Percentiles rank a stretch among this genome's conserved stretches.
Evolutionary conservation across 139 green algal species (phyloP).

Genomic region (Tetradesmus obliquus): DNA sequence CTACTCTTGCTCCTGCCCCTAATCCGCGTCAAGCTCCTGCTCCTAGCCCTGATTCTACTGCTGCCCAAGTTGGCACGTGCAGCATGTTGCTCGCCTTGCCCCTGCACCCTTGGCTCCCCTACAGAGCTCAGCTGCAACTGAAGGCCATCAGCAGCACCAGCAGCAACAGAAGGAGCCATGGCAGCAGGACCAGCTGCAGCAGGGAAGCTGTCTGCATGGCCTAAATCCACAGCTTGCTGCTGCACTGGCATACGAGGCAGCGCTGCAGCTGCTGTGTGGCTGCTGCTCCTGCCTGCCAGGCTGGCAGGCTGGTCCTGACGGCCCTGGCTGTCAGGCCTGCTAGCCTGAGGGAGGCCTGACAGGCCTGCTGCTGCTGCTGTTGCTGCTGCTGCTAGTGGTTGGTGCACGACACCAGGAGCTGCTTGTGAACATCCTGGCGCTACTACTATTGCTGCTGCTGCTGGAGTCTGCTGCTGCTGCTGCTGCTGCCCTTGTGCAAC

Average conservation of each 20-base stretch:
- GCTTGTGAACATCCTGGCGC: not conserved
- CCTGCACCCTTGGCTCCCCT: not conserved
- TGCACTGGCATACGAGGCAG: not conserved
- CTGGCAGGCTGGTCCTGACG: not conserved
- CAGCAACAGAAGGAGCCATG: not conserved
- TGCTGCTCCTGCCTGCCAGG: not conserved
- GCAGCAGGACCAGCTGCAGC: not conserved
- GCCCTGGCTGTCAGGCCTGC: too few relatives aligned
- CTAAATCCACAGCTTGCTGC: not conserved
- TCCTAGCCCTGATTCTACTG: not conserved
- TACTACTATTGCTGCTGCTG: not conserved
- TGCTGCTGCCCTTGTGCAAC: not conserved
- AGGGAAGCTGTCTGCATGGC: not conserved
- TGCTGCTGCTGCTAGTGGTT: not conserved
- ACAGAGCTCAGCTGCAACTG: not conserved
- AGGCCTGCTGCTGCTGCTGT: not conserved
- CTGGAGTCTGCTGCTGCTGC: not conserved
- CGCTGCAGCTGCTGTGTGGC: not conserved
- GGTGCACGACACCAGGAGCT: not conserved
- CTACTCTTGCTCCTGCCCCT: not conserved
- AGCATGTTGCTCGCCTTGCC: not conserved
- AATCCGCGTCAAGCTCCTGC: not conserved
- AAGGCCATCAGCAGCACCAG: not conserved
- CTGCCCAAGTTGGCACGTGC: too few relatives aligned
- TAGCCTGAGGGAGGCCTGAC: not conserved